Evolutionary conservation across 2,329 filamentous ascomycete genomes (phyloP).

Genomic region (Cercospora citrullina): DNA sequence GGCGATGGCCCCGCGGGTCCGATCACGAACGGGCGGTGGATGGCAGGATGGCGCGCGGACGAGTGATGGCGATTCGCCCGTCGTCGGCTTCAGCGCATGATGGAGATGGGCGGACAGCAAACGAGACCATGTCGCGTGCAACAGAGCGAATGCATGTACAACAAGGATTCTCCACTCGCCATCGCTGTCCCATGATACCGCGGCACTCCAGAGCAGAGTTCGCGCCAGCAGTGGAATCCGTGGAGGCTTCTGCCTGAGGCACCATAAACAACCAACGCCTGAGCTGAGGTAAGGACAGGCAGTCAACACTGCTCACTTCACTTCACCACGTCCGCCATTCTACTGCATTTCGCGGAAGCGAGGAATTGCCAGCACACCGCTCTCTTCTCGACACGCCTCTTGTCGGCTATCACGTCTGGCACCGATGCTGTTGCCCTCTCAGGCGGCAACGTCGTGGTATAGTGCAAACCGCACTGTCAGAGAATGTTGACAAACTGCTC

Average conservation of each 20-base stretch:
- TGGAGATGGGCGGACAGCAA: neutral
- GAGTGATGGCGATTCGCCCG: conserved; percentile 1
- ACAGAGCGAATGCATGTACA: conserved; percentile 2
- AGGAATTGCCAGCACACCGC: neutral
- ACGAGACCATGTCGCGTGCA: conserved; percentile 11
- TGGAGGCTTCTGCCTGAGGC: neutral
- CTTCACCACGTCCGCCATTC: neutral
- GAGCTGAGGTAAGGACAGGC: neutral
- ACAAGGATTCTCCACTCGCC: conserved; percentile 7
- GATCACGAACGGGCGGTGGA: neutral
- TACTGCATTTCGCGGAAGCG: neutral
- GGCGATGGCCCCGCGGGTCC: neutral
- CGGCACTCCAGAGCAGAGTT: neutral
- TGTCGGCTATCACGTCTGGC: neutral
- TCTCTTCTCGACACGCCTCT: neutral
- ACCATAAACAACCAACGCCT: neutral
- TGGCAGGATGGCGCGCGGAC: neutral
- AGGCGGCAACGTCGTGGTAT: neutral
- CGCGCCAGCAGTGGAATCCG: neutral
- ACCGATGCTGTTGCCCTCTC: neutral
- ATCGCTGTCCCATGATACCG: conserved; percentile 3
- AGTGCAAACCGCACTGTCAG: neutral
- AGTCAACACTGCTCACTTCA: neutral
- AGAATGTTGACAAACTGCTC: neutral
- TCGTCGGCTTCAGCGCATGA: neutral